Evolutionary conservation across 2,329 filamentous ascomycete genomes (phyloP).

Genomic region (Monosporascus sp.): DNA sequence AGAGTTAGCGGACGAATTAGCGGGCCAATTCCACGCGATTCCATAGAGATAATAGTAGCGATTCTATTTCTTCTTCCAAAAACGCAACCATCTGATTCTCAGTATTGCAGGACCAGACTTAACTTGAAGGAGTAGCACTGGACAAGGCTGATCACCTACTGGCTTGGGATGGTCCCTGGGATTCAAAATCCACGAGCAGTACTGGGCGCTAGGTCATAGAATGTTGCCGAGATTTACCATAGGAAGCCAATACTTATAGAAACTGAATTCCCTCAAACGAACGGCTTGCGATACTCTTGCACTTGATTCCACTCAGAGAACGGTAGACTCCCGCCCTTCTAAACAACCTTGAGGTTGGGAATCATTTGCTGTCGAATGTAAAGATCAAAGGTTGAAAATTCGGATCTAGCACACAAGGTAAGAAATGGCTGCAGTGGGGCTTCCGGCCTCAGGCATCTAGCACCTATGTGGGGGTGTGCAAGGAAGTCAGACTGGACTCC

Average conservation of each 20-base stretch:
- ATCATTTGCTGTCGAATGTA: constrained; percentile 31
- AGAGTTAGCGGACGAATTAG: too few species aligned
- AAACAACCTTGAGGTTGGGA: constrained; percentile 22
- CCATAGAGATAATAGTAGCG: too few species aligned
- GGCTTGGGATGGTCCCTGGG: neutral
- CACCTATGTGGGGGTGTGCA: too few species aligned
- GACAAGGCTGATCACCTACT: too few species aligned
- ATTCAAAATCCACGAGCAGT: neutral
- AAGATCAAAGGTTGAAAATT: constrained; percentile 15
- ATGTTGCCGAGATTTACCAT: constrained; percentile 32
- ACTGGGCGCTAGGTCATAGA: neutral
- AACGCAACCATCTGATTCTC: too few species aligned
- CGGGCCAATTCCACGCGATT: too few species aligned
- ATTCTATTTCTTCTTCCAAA: too few species aligned
- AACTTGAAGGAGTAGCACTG: too few species aligned
- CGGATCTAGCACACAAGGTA: neutral
- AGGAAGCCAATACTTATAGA: constrained; percentile 25
- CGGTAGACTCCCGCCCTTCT: constrained; percentile 17
- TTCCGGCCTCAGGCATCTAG: too few species aligned
- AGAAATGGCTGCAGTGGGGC: neutral
- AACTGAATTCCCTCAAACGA: constrained; percentile 31
- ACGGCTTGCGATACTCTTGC: constrained; percentile 28
- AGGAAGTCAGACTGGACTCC: too few species aligned
- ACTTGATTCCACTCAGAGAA: constrained; percentile 26
- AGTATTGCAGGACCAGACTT: too few species aligned